These are phyloP conservation scores for Penicillium daleae DNA, from an alignment of 495 filamentous ascomycete species.

Conservation along the genomic window DNA sequence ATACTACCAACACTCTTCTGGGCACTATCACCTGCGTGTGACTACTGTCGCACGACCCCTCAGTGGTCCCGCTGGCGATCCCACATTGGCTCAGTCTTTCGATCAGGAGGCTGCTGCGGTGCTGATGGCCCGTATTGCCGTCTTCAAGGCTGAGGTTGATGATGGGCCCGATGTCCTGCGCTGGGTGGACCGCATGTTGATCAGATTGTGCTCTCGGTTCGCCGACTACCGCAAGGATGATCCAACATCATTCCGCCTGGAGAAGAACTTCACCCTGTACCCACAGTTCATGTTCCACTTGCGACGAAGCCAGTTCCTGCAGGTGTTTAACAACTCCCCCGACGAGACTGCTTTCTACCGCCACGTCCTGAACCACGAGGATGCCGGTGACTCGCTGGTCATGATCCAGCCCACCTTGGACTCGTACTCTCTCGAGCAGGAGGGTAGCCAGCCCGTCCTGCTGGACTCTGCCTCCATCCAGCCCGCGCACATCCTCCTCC, in stretches of 20 bases:
- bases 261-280: conserved; percentile 99
- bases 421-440: conserved; percentile 95
- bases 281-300: conserved; percentile 99
- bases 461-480: conserved; percentile 97
- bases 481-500: conserved; percentile 87
- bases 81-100: conserved; percentile 96
- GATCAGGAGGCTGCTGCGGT: conserved; percentile 98
- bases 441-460: conserved; percentile 86
- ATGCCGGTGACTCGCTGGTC: conserved; percentile 93
- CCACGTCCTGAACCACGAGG: conserved; percentile 96
- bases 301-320: conserved; percentile 93
- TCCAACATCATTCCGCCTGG: conserved; percentile 93
- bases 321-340: conserved; percentile 99
- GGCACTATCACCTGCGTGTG: conserved; percentile 93
- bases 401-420: conserved; percentile 99
- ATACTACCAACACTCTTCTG: conserved; percentile 97
- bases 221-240: conserved; percentile 99
- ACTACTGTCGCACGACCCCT: conserved; percentile 92
- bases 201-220: conserved; percentile 93
- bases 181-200: conserved; percentile 99
- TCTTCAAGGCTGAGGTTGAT: conserved; percentile 98
- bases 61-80: conserved; percentile 93
- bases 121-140: conserved; percentile 96
- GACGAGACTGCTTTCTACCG: conserved; percentile 99
- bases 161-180: conserved; percentile 98